Evolutionary conservation across 1,284 basidiomycete species (phyloP).

Genomic region (Apiotrichum gracile): DNA sequence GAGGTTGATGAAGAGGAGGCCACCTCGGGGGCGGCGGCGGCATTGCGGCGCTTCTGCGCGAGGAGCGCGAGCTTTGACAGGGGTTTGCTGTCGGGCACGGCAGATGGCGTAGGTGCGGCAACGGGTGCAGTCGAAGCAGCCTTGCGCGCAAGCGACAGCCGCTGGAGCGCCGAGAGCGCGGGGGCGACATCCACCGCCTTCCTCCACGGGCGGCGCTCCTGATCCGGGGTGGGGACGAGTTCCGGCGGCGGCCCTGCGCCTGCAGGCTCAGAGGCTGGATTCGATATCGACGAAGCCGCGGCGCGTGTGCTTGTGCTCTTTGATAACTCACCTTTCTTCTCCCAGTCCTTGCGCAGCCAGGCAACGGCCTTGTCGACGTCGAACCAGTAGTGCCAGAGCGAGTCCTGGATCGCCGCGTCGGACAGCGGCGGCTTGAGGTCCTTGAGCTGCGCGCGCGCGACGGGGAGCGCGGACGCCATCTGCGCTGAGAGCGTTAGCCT

Average conservation of each 20-base stretch:
- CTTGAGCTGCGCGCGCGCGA: conserved; percentile 64
- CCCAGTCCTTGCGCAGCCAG: conserved; percentile 56
- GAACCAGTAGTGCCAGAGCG: conserved; percentile 85
- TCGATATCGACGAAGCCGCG: not conserved
- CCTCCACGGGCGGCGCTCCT: conserved; percentile 25
- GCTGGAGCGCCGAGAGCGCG: conserved; percentile 60
- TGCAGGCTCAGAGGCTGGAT: conserved; percentile 3
- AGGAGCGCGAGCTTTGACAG: conserved; percentile 66
- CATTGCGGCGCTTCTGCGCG: conserved; percentile 56
- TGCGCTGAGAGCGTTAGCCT: conserved; percentile 54
- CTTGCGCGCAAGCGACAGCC: conserved; percentile 54
- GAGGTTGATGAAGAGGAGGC: too few species aligned
- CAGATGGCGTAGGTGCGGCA: conserved; percentile 23
- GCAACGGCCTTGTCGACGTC: conserved; percentile 71
- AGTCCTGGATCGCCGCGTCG: conserved; percentile 69
- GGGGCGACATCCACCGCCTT: not conserved
- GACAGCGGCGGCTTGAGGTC: conserved; percentile 63
- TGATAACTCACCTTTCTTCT: conserved; percentile 80
- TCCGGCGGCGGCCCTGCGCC: conserved; percentile 22
- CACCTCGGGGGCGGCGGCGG: conserved; percentile 3
- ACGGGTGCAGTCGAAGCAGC: conserved; percentile 2
- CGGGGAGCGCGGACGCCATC: conserved; percentile 63
- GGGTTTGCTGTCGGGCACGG: conserved; percentile 28
- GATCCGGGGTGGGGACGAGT: conserved; percentile 32
- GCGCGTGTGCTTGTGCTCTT: not conserved